Conservation (phyloP, 495 filamentous ascomycete species). For the Aspergillus cristatus region DNA sequence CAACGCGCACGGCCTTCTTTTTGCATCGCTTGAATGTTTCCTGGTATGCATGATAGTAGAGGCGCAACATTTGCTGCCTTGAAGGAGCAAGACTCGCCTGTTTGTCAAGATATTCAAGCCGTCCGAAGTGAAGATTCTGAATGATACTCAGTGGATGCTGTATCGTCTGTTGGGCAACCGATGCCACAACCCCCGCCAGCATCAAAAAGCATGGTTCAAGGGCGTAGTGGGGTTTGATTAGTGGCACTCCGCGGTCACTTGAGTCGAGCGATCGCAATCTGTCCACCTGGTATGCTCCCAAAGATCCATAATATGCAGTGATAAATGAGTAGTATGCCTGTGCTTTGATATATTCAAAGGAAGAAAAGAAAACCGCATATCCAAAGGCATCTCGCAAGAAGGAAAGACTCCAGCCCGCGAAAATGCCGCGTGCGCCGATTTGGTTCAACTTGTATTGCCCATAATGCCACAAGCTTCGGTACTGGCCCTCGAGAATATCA, state of each 20-base stretch:
- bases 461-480: conserved; percentile 78
- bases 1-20: conserved; percentile 50
- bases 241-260: conserved; percentile 29
- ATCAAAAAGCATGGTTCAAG: conserved; percentile 77
- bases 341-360: conserved; percentile 80
- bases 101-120: conserved; percentile 68
- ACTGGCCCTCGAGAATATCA: conserved; percentile 58
- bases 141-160: conserved; percentile 68
- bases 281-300: conserved; percentile 25
- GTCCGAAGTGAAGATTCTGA: conserved; percentile 69
- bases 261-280: conserved; percentile 11
- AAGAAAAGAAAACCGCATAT: conserved; percentile 73
- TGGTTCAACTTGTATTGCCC: conserved; percentile 60
- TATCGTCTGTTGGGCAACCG: conserved; percentile 66
- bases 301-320: conserved; percentile 62
- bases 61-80: conserved; percentile 42
- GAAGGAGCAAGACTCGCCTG: conserved; percentile 43
- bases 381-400: conserved; percentile 77
- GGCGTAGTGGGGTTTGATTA: conserved; percentile 76
- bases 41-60: conserved; percentile 68
- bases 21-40: conserved; percentile 64
- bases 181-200: conserved; percentile 66
- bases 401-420: conserved; percentile 71
- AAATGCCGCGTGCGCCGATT: conserved; percentile 73
- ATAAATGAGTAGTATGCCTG: conserved; percentile 78